A percentile compares a stretch with the other conserved stretches of the same genome.
These are phyloP conservation scores for Phytomonas francai DNA, from an alignment of 208 protist genomes.

Conservation along the genomic window DNA sequence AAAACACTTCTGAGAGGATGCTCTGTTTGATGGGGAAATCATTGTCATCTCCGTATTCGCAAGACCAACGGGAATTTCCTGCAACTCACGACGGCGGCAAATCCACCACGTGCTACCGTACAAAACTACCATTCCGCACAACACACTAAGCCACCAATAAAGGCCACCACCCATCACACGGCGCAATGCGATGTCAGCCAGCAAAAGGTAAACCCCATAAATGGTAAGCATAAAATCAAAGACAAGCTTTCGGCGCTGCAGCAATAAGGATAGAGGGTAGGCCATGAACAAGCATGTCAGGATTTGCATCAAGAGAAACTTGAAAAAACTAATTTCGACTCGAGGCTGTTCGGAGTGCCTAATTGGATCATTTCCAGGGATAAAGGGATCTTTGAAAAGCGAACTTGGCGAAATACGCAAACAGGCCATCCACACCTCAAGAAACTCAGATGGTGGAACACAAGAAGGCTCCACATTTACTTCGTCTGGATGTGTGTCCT, in stretches of 20 bases:
- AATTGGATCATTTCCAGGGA: background rate
- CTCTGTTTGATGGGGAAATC: background rate
- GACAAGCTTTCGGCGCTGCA: conserved; percentile 77
- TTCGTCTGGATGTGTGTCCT: background rate
- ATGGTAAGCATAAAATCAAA: conserved; percentile 74
- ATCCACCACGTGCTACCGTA: conserved; percentile 33
- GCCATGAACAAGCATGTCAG: conserved; percentile 27
- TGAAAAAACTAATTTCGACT: background rate
- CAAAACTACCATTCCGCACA: conserved; percentile 21
- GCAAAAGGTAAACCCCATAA: conserved; percentile 55
- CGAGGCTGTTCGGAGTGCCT: background rate
- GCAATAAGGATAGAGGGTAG: conserved; percentile 42
- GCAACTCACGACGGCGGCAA: conserved; percentile 59
- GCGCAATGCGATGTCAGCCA: conserved; percentile 27
- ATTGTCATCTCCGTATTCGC: background rate
- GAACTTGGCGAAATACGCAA: background rate
- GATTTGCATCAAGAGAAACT: conserved; percentile 69
- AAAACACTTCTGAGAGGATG: background rate
- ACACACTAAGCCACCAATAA: conserved; percentile 49
- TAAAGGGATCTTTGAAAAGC: background rate
- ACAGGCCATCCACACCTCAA: background rate
- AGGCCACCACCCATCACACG: conserved; percentile 29
- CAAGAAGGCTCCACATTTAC: background rate
- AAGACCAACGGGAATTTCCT: conserved; percentile 29
- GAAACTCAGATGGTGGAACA: background rate